Conservation (phyloP, 2,329 filamentous ascomycete species). For the Endoconidiophora laricicola region DNA sequence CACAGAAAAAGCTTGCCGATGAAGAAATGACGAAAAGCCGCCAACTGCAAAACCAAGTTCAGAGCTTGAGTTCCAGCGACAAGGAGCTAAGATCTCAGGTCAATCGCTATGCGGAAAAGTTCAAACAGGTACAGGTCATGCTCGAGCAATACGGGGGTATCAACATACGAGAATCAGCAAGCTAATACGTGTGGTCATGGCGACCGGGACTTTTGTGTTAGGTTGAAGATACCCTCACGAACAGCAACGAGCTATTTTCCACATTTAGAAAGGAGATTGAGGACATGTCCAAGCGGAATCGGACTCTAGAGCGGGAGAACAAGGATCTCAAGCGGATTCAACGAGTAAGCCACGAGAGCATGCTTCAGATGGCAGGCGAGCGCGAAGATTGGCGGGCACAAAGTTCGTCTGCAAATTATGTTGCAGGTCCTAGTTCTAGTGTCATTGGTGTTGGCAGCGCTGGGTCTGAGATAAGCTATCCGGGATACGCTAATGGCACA, state of each 20-base stretch:
- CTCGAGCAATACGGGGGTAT: constrained; percentile 11
- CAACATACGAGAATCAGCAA: background rate
- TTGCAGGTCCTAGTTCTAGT: background rate
- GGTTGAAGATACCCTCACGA: constrained; percentile 97
- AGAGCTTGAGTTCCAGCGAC: constrained; percentile 91
- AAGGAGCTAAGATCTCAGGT: constrained; percentile 84
- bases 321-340: constrained; percentile 81
- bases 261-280: constrained; percentile 99
- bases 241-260: constrained; percentile 91
- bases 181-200: constrained; percentile 5
- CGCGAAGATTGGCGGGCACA: constrained; percentile 52
- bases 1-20: constrained; percentile 78
- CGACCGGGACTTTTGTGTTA: constrained; percentile 22
- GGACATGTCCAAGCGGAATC: constrained; percentile 98
- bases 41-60: constrained; percentile 77
- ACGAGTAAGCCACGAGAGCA: constrained; percentile 83
- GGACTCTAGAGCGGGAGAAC: constrained; percentile 92
- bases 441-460: background rate
- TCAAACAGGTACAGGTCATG: constrained; percentile 69
- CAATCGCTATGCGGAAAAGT: constrained; percentile 98
- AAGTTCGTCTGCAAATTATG: constrained; percentile 29
- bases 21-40: constrained; percentile 63
- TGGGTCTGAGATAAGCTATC: background rate
- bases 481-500: background rate
- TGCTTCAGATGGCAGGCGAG: constrained; percentile 93